Evolutionary conservation across 495 filamentous ascomycete genomes (phyloP).

Genomic region (Pseudomonodictys pantanalensis): DNA sequence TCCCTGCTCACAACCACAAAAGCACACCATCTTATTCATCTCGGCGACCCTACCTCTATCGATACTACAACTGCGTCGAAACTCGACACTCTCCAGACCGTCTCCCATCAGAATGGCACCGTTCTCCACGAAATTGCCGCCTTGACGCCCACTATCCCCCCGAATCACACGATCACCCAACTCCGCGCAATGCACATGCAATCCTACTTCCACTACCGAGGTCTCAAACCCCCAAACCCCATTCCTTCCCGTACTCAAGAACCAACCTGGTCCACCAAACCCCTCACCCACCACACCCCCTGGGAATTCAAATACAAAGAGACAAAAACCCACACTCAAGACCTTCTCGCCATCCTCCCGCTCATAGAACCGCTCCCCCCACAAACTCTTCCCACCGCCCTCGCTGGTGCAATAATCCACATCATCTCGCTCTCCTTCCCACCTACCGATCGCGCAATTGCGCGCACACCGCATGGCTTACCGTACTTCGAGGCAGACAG

Average conservation of each 20-base stretch:
- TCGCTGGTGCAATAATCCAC: slow-evolving; percentile 23
- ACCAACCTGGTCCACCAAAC: slow-evolving; percentile 50
- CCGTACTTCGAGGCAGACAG: slow-evolving; percentile 17
- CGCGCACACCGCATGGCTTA: slow-evolving; percentile 16
- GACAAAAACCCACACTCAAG: slow-evolving; percentile 2
- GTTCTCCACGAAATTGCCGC: slow-evolving; percentile 3
- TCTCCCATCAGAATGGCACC: not conserved
- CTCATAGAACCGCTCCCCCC: slow-evolving; percentile 12
- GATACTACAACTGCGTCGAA: not conserved
- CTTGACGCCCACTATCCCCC: slow-evolving; percentile 12
- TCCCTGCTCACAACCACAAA: slow-evolving; percentile 62
- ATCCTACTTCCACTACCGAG: slow-evolving; percentile 61
- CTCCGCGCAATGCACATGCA: slow-evolving; percentile 75
- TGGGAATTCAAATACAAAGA: slow-evolving; percentile 58
- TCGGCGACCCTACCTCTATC: slow-evolving; percentile 2
- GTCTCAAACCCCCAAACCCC: not conserved
- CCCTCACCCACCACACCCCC: slow-evolving; percentile 49
- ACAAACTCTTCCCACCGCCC: not conserved
- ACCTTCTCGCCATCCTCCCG: slow-evolving; percentile 18
- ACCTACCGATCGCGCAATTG: not conserved
- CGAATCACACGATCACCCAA: slow-evolving; percentile 61
- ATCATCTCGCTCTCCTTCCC: slow-evolving; percentile 11
- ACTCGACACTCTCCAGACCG: not conserved
- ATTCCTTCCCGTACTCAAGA: slow-evolving; percentile 39
- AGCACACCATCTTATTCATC: slow-evolving; percentile 65